Percentiles rank a stretch among this genome's conserved stretches.
These are phyloP conservation scores for Phytophthora crassamura DNA, from an alignment of 352 stramenopile genomes.

Conservation along the genomic window DNA sequence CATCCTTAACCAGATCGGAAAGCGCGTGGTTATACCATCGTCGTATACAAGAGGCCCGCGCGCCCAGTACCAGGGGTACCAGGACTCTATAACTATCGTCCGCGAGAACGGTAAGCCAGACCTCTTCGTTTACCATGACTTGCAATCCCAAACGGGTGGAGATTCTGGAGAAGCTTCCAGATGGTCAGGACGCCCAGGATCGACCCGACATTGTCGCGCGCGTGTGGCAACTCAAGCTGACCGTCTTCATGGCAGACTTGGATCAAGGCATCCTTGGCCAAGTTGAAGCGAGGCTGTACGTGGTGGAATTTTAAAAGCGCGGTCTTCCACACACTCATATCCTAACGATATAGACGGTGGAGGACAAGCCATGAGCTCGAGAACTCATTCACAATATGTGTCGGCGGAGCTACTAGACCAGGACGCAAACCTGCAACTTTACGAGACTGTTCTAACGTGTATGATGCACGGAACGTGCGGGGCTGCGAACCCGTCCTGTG, in stretches of 20 bases:
- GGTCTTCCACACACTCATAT: constrained; percentile 57
- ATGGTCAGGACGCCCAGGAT: constrained; percentile 16
- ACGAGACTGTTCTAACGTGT: constrained; percentile 16
- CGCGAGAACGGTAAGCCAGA: constrained; percentile 40
- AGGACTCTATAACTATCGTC: constrained; percentile 52
- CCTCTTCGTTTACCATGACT: constrained; percentile 62
- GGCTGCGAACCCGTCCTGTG: background rate
- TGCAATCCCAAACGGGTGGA: constrained; percentile 49
- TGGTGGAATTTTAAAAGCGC: constrained; percentile 63
- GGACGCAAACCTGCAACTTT: constrained; percentile 4
- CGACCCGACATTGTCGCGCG: constrained; percentile 25
- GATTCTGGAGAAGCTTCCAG: constrained; percentile 28
- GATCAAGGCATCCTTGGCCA: constrained; percentile 27
- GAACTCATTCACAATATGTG: constrained; percentile 23
- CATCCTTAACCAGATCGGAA: too few relatives aligned
- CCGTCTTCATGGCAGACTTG: constrained; percentile 33
- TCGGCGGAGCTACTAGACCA: constrained; percentile 28
- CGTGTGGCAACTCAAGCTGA: constrained; percentile 35
- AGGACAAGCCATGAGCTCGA: constrained; percentile 16
- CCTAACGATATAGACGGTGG: constrained; percentile 46
- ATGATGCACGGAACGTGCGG: constrained; percentile 27
- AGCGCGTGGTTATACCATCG: background rate
- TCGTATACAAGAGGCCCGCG: background rate
- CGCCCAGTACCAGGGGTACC: constrained; percentile 28
- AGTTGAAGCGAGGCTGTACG: constrained; percentile 30